phyloP scores from a whole-genome alignment of 1,284 basidiomycete species.

The Flammula alnicola region DNA sequence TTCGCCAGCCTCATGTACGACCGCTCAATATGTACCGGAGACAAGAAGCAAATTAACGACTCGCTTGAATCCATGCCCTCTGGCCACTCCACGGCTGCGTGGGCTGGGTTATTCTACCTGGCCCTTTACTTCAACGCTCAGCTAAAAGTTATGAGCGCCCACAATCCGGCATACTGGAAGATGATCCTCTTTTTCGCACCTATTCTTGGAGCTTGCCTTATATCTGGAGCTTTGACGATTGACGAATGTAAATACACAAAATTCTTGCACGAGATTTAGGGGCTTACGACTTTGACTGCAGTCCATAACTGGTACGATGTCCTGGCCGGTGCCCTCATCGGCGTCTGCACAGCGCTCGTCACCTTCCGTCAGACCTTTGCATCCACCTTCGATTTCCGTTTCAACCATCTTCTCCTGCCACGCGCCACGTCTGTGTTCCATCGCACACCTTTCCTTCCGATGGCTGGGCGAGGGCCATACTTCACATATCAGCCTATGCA shows the following conservation, averaged over 20 bases:
- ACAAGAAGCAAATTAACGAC: constrained; percentile 56
- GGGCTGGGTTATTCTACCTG: constrained; percentile 56
- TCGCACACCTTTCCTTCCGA: constrained; percentile 32
- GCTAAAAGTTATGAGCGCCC: constrained; percentile 59
- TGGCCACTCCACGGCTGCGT: constrained; percentile 52
- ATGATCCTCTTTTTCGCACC: constrained; percentile 62
- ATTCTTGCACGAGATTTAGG: constrained; percentile 1
- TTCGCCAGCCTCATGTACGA: constrained; percentile 54
- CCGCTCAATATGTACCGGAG: constrained; percentile 54
- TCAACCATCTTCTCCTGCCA: constrained; percentile 60
- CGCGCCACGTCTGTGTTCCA: constrained; percentile 48
- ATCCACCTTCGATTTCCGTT: constrained; percentile 57
- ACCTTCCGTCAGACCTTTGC: constrained; percentile 62
- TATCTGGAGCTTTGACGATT: constrained; percentile 59
- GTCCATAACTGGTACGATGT: constrained; percentile 61
- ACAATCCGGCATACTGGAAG: constrained; percentile 62
- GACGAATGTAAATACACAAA: constrained; percentile 48
- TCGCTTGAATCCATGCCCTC: constrained; percentile 55
- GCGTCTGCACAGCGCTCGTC: constrained; percentile 50
- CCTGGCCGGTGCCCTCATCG: constrained; percentile 54
- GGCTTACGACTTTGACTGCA: constrained; percentile 19
- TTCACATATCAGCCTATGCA: constrained; percentile 37
- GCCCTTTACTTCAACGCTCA: constrained; percentile 63
- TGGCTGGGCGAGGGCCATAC: constrained; percentile 30
- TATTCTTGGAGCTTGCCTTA: constrained; percentile 59